Conservation (phyloP, 2,329 filamentous ascomycete genomes). For the Zelopaecilomyces penicillatus region DNA sequence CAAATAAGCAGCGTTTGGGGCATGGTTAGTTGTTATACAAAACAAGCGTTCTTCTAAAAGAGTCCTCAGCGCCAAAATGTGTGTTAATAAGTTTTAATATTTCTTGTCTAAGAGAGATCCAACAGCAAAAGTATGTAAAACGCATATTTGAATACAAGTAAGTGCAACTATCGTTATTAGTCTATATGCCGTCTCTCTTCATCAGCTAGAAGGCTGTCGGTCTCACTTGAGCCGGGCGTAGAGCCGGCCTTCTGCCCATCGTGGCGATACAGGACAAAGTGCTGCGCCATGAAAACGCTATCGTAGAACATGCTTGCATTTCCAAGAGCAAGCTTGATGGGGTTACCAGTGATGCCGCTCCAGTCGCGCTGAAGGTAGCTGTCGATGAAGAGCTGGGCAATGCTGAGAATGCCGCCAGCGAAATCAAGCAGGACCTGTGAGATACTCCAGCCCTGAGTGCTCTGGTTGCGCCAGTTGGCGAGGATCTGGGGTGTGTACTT, state of each 20-base stretch:
- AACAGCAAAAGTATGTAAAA: conserved; percentile 1
- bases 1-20: too few relatives aligned
- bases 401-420: conserved; percentile 69
- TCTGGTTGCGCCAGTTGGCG: conserved; percentile 75
- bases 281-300: conserved; percentile 76
- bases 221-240: conserved; percentile 1
- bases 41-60: too few relatives aligned
- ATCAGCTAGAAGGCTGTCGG: conserved; percentile 20
- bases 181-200: conserved; percentile 12
- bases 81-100: too few relatives aligned
- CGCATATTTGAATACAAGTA: too few relatives aligned
- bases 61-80: too few relatives aligned
- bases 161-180: background rate
- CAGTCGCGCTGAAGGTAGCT: conserved; percentile 78
- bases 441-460: conserved; percentile 84
- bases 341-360: conserved; percentile 85
- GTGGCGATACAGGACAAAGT: conserved; percentile 66
- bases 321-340: conserved; percentile 78
- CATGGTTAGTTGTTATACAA: too few relatives aligned
- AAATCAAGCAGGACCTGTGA: conserved; percentile 77
- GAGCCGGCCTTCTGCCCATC: conserved; percentile 1
- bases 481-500: conserved; percentile 88
- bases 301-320: conserved; percentile 86
- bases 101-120: too few relatives aligned
- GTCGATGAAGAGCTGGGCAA: conserved; percentile 76